Percentiles rank a stretch among this genome's conserved stretches.
Conservation (phyloP, 2,329 filamentous ascomycete genomes). For the Thielaviopsis euricoi region DNA sequence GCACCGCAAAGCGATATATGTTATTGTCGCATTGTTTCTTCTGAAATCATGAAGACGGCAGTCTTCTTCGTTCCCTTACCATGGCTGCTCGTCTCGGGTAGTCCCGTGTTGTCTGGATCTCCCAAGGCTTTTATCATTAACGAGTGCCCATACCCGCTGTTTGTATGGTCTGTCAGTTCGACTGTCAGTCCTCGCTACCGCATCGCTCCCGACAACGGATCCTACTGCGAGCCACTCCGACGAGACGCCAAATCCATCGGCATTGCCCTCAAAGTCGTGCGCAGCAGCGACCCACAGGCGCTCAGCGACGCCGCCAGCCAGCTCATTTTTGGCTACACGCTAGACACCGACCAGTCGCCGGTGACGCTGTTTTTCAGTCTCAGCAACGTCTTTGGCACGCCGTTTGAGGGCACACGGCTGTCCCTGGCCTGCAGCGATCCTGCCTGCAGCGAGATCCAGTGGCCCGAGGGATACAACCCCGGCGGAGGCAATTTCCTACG, state of each 20-base stretch:
- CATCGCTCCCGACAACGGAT: conserved; percentile 16
- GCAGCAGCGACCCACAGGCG: conserved; percentile 16
- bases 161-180: conserved; percentile 24
- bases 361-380: conserved; percentile 23
- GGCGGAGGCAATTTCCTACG: conserved; percentile 20
- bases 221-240: conserved; percentile 20
- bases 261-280: conserved; percentile 24
- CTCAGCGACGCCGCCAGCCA: conserved; percentile 23
- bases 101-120: not conserved
- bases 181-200: conserved; percentile 16
- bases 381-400: conserved; percentile 24
- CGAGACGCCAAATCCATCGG: conserved; percentile 23
- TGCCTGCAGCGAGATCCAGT: conserved; percentile 21
- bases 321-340: conserved; percentile 24
- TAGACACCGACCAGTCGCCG: conserved; percentile 16
- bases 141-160: conserved; percentile 21
- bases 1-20: too few species aligned
- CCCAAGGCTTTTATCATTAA: conserved; percentile 21
- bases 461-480: conserved; percentile 20
- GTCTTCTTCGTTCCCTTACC: not conserved
- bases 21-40: not conserved
- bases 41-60: not conserved
- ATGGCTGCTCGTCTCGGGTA: not conserved
- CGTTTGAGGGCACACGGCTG: conserved; percentile 21
- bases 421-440: conserved; percentile 17